Base-by-base conservation (phyloP, 2,329 filamentous ascomycete genomes). In the Cladophialophora exuberans region DNA sequence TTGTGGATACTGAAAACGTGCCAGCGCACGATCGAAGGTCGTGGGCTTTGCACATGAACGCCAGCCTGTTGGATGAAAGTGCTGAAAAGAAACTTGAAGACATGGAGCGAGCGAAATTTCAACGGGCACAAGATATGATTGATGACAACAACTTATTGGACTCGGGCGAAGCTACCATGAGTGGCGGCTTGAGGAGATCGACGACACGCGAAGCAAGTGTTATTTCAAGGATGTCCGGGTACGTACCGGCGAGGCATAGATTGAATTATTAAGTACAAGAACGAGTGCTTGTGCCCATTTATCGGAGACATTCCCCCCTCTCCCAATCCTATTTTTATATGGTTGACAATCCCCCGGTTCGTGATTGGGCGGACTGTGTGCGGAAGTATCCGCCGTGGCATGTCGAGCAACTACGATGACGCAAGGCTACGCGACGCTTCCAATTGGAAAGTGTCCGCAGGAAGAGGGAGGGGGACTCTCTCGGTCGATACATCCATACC, bases 21-120 rank as follows among this genome's bases (percentile, higher is more conserved):
- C 87, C 89, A 1, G 87, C 86, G 23, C 81, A 85, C 42, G 89
- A 88, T 61, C 84, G 85, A 48, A 84, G 87, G 63, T 87, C 87
- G 57, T 90, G 88, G 9, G 94, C 93, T 68, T 73, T 96, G 57
- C 91, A 87, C 63, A 86, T 97, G 59, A 88, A 94, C 69, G 93
- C 92, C 22, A 95, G 89, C n/a, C 86, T 96, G 81, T 74, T 96
- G 45, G 78, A 80, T 42, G 81, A 81, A 38, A 81, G 83, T 17
- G 86, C 85, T 20, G 90, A 95, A 72, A 76, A 73, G 62, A 73
- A 75, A 22, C 73, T 88, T 25, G 74, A 83, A 42, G 76, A 78
- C 6, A 76, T 82, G 56, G 83, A 87, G 67, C 73, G 66, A 33
- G 66, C 64, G 66, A 22, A 56, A 62, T 58, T 71, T 64, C 70